Percentiles rank a stretch among this genome's conserved stretches.
phyloP scores from a whole-genome alignment of 805 yeast species.

The Candida jianshihensis region DNA sequence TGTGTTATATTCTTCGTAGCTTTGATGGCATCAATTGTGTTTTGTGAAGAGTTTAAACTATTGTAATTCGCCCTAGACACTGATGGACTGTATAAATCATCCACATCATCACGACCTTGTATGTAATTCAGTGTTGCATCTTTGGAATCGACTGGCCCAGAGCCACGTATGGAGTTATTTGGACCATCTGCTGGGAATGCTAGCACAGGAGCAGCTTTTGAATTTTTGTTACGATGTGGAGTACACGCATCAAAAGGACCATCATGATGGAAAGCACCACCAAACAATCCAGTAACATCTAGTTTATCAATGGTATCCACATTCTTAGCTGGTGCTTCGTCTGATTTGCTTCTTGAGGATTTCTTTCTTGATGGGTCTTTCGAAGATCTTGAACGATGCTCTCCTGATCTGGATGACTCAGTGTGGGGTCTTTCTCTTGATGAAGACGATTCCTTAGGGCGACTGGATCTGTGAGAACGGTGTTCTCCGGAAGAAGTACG shows the following conservation, averaged over 20 bases:
- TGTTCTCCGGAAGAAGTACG: not conserved
- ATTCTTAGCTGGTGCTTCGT: slow-evolving; percentile 54
- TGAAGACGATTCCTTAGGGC: not conserved
- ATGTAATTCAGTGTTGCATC: slow-evolving; percentile 65
- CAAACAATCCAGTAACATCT: slow-evolving; percentile 93
- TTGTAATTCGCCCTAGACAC: slow-evolving; percentile 6
- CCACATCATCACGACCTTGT: slow-evolving; percentile 60
- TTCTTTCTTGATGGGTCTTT: slow-evolving; percentile 11
- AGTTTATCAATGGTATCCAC: slow-evolving; percentile 91
- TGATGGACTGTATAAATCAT: slow-evolving; percentile 25
- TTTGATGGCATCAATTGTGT: slow-evolving; percentile 37
- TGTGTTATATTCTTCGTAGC: slow-evolving; percentile 47
- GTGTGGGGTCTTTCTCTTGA: not conserved
- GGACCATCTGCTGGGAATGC: slow-evolving; percentile 98
- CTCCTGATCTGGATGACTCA: slow-evolving; percentile 6
- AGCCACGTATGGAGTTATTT: slow-evolving; percentile 73
- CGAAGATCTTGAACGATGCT: slow-evolving; percentile 10
- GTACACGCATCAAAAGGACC: slow-evolving; percentile 99
- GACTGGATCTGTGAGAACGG: no score
- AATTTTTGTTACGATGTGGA: slow-evolving; percentile 84
- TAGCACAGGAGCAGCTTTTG: slow-evolving; percentile 77
- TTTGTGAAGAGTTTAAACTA: slow-evolving; percentile 12
- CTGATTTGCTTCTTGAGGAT: slow-evolving; percentile 26
- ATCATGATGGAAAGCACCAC: slow-evolving; percentile 95
- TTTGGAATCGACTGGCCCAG: slow-evolving; percentile 45